Base-by-base conservation (phyloP, 768 basidiomycete genomes). In the Tephrocybe rancida region DNA sequence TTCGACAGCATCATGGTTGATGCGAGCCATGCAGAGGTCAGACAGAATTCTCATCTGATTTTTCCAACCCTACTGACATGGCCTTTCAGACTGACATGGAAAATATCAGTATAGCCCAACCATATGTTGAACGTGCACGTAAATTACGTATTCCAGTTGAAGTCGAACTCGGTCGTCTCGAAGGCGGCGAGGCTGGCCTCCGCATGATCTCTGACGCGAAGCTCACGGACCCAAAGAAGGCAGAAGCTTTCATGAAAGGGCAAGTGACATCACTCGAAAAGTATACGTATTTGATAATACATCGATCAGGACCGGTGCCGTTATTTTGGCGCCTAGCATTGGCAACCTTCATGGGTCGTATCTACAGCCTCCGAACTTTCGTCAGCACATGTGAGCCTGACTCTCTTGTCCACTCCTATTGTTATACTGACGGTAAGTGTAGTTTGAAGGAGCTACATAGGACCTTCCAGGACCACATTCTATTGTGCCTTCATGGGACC, bases 1-100 rank as follows among this genome's bases (percentile, higher is more conserved):
- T 80, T 78, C 41, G 78, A 79, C 48, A 78, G 75, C 55, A 79
- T 79, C 57, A 79, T 79, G 77, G 76, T 78, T 5, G 77, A 79
- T 59, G 77, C 77, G 5, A 77, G 75, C 52, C 77, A 80, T 50
- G 76, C 78, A 11, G 76, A 78, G 24, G 76, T 72, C 47, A 29
- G 64, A 60, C 4, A 13, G 11, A 37, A 4, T 37, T 16, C n/a
- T 37, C 14, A 16, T 21, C 5, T 41, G 30, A 13, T 41, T 7
- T 7, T 6, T 41, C 39, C 21, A 22, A 9, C 35, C 21, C 39
- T 41, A 7, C 29, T 32, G 7, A 44, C 25, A 21, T n/a, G 21
- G 19, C 6, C n/a, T 11, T 45, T 22, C 46, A 79, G 76, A 75
- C 73, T 0, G 76, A 78, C 56, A 76, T 78, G 57, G 76, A 78